A percentile compares a stretch with the other conserved stretches of the same genome.
Conservation (phyloP, 805 yeast genomes). For the Pichia cabralensis region DNA sequence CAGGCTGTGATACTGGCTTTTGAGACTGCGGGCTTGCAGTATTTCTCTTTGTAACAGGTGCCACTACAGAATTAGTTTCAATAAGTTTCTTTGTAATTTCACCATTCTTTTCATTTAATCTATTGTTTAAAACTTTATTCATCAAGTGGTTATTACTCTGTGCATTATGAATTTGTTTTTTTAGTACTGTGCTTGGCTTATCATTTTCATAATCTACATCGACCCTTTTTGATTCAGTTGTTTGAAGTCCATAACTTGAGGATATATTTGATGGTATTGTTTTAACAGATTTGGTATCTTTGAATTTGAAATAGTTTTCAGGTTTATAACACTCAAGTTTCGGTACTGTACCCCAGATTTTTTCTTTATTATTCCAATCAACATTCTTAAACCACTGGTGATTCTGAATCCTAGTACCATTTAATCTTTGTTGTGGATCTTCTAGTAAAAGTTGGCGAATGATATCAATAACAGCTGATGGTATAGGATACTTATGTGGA, state of each 20-base stretch:
- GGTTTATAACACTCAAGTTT: slow-evolving; percentile 57
- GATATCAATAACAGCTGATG: slow-evolving; percentile 54
- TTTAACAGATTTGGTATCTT: slow-evolving; percentile 24
- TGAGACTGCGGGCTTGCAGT: background rate
- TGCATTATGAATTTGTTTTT: slow-evolving; percentile 24
- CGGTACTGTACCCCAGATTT: slow-evolving; percentile 69
- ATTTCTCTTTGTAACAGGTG: slow-evolving; percentile 5
- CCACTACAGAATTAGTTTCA: slow-evolving; percentile 11
- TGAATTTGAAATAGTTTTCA: slow-evolving; percentile 16
- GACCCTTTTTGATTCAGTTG: background rate
- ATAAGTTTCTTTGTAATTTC: slow-evolving; percentile 18
- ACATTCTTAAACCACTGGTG: slow-evolving; percentile 65
- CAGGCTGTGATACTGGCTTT: too few species aligned
- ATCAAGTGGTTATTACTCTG: slow-evolving; percentile 24
- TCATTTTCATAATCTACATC: slow-evolving; percentile 4
- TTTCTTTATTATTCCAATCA: slow-evolving; percentile 56
- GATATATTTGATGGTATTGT: background rate
- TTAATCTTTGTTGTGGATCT: slow-evolving; percentile 61
- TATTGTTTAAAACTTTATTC: slow-evolving; percentile 26
- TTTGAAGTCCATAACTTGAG: too few species aligned
- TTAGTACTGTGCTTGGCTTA: slow-evolving; percentile 10
- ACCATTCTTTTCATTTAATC: slow-evolving; percentile 23
- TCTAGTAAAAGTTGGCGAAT: slow-evolving; percentile 55
- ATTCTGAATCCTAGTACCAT: slow-evolving; percentile 44
- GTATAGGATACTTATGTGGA: slow-evolving; percentile 47